A percentile compares a stretch with the other conserved stretches of the same genome.
These are phyloP conservation scores for Pseudocercospora fuligena DNA, from an alignment of 2,329 filamentous ascomycete genomes.

Conservation along the genomic window DNA sequence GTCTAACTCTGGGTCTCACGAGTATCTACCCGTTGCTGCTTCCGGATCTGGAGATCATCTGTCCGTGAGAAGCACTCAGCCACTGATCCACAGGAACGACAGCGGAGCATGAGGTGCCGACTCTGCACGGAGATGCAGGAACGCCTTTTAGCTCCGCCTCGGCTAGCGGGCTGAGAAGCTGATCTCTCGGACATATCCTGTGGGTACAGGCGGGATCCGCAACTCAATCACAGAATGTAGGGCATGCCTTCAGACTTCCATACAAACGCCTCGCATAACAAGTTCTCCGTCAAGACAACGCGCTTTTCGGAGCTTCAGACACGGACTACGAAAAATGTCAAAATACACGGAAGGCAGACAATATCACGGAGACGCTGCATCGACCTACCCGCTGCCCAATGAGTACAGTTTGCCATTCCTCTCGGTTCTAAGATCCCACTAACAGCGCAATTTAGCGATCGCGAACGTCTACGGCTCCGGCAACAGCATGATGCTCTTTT, in stretches of 20 bases:
- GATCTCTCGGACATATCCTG: too few species aligned
- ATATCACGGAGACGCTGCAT: slow-evolving; percentile 43
- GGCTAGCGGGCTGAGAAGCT: too few species aligned
- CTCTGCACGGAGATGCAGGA: too few species aligned
- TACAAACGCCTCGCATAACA: too few species aligned
- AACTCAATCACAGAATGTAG: too few species aligned
- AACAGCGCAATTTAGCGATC: not conserved
- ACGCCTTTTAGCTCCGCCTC: too few species aligned
- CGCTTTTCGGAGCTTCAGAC: too few species aligned
- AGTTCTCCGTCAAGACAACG: too few species aligned
- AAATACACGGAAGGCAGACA: slow-evolving; percentile 34
- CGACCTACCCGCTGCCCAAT: slow-evolving; percentile 45
- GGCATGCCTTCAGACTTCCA: too few species aligned
- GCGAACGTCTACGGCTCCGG: slow-evolving; percentile 15
- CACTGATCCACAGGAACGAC: not conserved
- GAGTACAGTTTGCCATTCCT: slow-evolving; percentile 25
- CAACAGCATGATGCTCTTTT: slow-evolving; percentile 19
- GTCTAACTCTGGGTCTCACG: not conserved
- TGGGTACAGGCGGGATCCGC: too few species aligned
- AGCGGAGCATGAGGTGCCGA: not conserved
- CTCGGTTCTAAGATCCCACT: too few species aligned
- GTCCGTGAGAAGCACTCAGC: not conserved
- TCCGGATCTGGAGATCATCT: not conserved
- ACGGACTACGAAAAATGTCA: too few species aligned
- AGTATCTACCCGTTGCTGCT: not conserved